A percentile compares a stretch with the other conserved stretches of the same genome.
These are phyloP conservation scores for Penicillium sp. DNA, from an alignment of 2,329 filamentous ascomycete genomes.

Conservation along the genomic window DNA sequence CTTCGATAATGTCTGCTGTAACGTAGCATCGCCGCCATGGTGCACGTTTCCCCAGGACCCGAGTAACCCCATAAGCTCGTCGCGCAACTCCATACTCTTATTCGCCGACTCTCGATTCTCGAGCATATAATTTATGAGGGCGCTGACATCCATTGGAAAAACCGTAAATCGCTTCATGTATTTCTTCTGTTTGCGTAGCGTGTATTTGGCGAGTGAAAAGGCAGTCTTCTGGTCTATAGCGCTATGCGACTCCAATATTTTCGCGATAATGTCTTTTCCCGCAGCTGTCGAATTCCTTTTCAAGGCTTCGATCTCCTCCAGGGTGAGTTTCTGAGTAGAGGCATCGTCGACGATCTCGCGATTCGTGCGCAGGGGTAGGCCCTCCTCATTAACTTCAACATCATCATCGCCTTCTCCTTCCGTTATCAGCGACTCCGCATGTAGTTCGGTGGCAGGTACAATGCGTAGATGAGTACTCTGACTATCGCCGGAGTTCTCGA, in stretches of 20 bases:
- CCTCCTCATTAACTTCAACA: slow-evolving; percentile 35
- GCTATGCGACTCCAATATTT: slow-evolving; percentile 86
- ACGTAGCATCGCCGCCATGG: slow-evolving; percentile 58
- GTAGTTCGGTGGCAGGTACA: slow-evolving; percentile 79
- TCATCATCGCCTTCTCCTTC: slow-evolving; percentile 48
- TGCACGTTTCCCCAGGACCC: slow-evolving; percentile 92
- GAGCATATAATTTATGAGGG: slow-evolving; percentile 76
- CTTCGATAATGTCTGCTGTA: slow-evolving; percentile 32
- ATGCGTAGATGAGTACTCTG: slow-evolving; percentile 71
- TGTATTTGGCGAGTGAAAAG: slow-evolving; percentile 95
- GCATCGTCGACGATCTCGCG: slow-evolving; percentile 67
- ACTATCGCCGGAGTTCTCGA: slow-evolving; percentile 70
- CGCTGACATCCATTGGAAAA: slow-evolving; percentile 78
- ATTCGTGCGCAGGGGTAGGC: slow-evolving; percentile 64
- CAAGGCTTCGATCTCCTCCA: slow-evolving; percentile 72
- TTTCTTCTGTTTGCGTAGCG: slow-evolving; percentile 90
- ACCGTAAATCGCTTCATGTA: slow-evolving; percentile 88
- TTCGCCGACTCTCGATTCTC: slow-evolving; percentile 74
- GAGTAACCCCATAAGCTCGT: slow-evolving; percentile 80
- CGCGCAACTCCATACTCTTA: slow-evolving; percentile 83
- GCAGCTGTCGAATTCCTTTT: slow-evolving; percentile 76
- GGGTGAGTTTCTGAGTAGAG: slow-evolving; percentile 74
- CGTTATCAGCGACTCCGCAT: slow-evolving; percentile 73
- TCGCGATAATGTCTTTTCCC: slow-evolving; percentile 89
- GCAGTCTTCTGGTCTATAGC: slow-evolving; percentile 91